Evolutionary conservation across 2,329 filamentous ascomycete species (phyloP), one percentile per base, ranked within the genome.

Genomic region (Cordyceps militaris): DNA sequence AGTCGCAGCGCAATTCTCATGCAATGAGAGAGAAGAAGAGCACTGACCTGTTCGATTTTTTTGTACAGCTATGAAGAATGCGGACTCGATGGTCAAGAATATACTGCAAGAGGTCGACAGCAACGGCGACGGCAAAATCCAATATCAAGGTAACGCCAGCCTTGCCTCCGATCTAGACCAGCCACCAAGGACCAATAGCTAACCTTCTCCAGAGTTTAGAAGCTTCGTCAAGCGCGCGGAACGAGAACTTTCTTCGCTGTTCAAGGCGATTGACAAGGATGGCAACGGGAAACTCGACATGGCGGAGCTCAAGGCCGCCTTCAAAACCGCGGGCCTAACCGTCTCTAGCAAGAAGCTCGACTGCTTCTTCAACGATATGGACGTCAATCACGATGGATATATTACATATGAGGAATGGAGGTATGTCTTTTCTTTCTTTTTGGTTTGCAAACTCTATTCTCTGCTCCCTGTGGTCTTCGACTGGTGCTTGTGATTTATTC

Each of bases 321-420:
- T 97, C 68, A 78, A 85, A 60, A 81, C 79, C 54, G 88, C 90
- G 40, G 92, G 92, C 34, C 79, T 99, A 52, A 81, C 84, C 9
- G 87, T 97, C 13, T 88, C 91, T 23, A 85, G 79, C 64, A 82
- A 85, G 56, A 88, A 91, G 67, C 76, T 99, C 47, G 83, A 90
- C 62, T 82, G 85, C 61, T 97, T 99, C 76, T 97, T 99, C 69
- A 76, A 82, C 62, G 88, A 96, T 69, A 88, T 99, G 66, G 94
- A 99, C 71, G 81, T 83, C 68, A 93, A 99, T 74, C 83, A 87
- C 64, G 92, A 99, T 70, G 91, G 91, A 49, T 84, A 77, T 62
- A 96, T 97, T 65, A 91, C 81, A 61, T 97, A 96, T 73, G 86
- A 91, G 63, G 94, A 99, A 80, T 97, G 94, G 94, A 87, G 93